Conservation (phyloP, 2,329 filamentous ascomycete genomes). For the Ascomycota sp. region DNA sequence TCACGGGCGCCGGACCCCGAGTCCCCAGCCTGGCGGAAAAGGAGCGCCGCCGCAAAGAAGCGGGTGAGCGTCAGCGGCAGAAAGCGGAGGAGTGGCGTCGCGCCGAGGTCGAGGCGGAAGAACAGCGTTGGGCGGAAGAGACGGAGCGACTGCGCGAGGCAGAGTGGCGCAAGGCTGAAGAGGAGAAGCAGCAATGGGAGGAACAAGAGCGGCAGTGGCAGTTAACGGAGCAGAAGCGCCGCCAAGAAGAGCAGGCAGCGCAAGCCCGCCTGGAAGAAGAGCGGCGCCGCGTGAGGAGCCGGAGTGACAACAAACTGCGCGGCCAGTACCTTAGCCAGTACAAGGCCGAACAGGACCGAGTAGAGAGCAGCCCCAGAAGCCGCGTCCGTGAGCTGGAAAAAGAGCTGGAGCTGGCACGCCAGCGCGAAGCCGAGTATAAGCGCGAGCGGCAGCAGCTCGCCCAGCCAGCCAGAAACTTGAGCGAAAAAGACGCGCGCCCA, state of each 20-base stretch:
- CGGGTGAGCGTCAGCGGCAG: conserved; percentile 36
- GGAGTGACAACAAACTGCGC: conserved; percentile 48
- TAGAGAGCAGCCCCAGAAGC: conserved; percentile 30
- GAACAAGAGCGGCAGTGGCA: conserved; percentile 62
- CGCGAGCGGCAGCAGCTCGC: conserved; percentile 21
- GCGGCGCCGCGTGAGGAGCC: conserved; percentile 37
- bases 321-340: conserved; percentile 81
- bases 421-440: conserved; percentile 44
- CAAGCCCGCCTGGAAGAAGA: conserved; percentile 48
- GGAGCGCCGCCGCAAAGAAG: conserved; percentile 44
- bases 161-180: conserved; percentile 39
- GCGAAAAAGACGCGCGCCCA: background rate
- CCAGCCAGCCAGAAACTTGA: too few relatives aligned
- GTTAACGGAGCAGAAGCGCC: conserved; percentile 50
- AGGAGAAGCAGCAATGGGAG: conserved; percentile 56
- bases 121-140: conserved; percentile 47
- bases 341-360: conserved; percentile 40
- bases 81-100: conserved; percentile 26
- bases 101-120: conserved; percentile 32
- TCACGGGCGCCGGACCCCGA: conserved; percentile 60
- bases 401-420: conserved; percentile 39
- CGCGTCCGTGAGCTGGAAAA: conserved; percentile 66
- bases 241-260: conserved; percentile 52
- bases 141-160: conserved; percentile 36
- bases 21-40: conserved; percentile 75